These are phyloP conservation scores for Calonectria pseudoreteaudii DNA, from an alignment of 2,329 filamentous ascomycete genomes.

Conservation along the genomic window DNA sequence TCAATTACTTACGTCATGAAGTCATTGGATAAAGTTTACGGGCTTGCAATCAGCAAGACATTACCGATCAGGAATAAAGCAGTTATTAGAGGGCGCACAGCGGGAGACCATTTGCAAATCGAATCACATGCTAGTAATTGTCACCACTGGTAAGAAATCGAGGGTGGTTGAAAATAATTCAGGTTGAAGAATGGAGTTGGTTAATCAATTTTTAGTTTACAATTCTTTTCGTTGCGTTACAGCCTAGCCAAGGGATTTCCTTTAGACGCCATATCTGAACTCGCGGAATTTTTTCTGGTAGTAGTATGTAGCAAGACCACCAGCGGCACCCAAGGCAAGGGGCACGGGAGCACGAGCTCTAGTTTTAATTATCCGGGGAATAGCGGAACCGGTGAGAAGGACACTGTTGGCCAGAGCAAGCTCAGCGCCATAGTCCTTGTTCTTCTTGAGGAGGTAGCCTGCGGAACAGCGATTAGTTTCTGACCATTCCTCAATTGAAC, in stretches of 20 bases:
- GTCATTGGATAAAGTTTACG: not conserved
- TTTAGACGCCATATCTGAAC: slow-evolving; percentile 44
- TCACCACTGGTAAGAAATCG: too few relatives aligned
- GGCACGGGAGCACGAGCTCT: slow-evolving; percentile 51
- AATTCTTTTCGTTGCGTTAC: not conserved
- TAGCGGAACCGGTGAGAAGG: slow-evolving; percentile 50
- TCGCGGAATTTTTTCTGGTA: slow-evolving; percentile 57
- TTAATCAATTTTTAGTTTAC: not conserved
- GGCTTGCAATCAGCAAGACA: not conserved
- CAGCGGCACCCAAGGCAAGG: slow-evolving; percentile 47
- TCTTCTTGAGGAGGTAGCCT: slow-evolving; percentile 56
- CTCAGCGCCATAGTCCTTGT: slow-evolving; percentile 57
- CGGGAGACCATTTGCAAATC: not conserved
- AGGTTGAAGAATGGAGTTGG: not conserved
- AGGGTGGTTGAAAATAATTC: not conserved
- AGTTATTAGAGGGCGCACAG: not conserved
- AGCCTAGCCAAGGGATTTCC: not conserved
- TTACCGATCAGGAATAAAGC: not conserved
- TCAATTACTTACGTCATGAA: not conserved
- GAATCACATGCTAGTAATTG: too few relatives aligned
- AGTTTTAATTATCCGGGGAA: slow-evolving; percentile 54
- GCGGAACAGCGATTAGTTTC: not conserved
- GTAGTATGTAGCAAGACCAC: slow-evolving; percentile 53
- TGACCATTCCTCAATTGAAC: not conserved
- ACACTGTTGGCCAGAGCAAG: slow-evolving; percentile 55